A percentile compares a stretch with the other conserved stretches of the same genome.
Evolutionary conservation across 1,284 basidiomycete species (phyloP).

Genomic region (Ganoderma sinense): DNA sequence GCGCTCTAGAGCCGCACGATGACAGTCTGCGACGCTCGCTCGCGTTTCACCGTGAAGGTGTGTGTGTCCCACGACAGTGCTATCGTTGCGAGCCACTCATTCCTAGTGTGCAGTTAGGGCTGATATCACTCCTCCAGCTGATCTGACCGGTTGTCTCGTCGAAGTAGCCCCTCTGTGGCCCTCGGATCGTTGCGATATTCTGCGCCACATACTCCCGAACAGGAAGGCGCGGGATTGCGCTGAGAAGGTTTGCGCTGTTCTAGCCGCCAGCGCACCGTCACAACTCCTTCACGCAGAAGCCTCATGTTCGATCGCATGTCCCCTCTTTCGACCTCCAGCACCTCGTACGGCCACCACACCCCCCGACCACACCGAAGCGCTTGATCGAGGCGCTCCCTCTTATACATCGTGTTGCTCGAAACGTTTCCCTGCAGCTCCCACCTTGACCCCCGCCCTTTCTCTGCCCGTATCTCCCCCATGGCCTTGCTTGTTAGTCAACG

Average conservation of each 20-base stretch:
- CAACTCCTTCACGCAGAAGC: slow-evolving; percentile 18
- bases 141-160: background rate
- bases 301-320: slow-evolving; percentile 26
- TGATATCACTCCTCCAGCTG: background rate
- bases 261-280: slow-evolving; percentile 18
- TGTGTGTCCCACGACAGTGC: background rate
- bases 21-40: background rate
- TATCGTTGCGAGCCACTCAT: background rate
- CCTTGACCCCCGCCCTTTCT: slow-evolving; percentile 3
- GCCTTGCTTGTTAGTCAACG: background rate
- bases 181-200: slow-evolving; percentile 14
- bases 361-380: slow-evolving; percentile 19
- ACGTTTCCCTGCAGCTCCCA: slow-evolving; percentile 2
- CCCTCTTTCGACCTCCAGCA: slow-evolving; percentile 15
- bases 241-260: slow-evolving; percentile 23
- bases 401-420: slow-evolving; percentile 18
- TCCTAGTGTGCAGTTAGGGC: background rate
- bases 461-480: background rate
- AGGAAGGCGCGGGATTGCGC: slow-evolving; percentile 18
- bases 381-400: slow-evolving; percentile 21
- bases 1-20: background rate
- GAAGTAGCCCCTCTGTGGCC: slow-evolving; percentile 1
- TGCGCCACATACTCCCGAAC: slow-evolving; percentile 16
- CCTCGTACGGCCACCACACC: slow-evolving; percentile 23
- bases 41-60: background rate